Base-by-base conservation (phyloP, 306 rosid species). In the Rubus idaeus region DNA sequence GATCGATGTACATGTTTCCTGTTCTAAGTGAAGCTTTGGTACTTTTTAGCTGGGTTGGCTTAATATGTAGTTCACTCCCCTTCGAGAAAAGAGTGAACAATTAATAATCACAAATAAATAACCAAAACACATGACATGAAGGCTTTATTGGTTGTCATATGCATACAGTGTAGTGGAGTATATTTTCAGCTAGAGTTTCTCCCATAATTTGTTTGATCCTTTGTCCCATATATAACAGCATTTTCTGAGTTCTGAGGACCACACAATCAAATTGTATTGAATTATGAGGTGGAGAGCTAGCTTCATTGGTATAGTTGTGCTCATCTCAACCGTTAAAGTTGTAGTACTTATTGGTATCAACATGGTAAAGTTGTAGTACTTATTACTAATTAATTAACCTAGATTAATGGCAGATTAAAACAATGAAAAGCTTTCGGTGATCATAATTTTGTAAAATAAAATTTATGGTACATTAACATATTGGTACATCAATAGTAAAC, bases 171-270 rank as follows among this genome's bases (percentile, higher is more conserved):
- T 10, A 68, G 37, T 44, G 64, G 64, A 21, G 64, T 58, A 58
- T 58, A 58, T 23, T 57, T 21, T 35, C 12, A 57, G 63, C 21
- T 57, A 35, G 6, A 57, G 37, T 58, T 58, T 39, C 16, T 23
- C 39, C 64, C 39, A 58, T 23, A 9, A 12, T 5, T 58, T 58
- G 64, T 21, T 58, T 21, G 39, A 58, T 58, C 39, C 7, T 23
- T 58, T 21, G 64, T 58, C 64, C 23, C 64, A 58, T 58, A 21
- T 10, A 45, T 45, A 68, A 68, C 73, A 45, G 39, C 37, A 58
- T 21, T 58, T 58, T 23, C 64, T 53, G 60, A 6, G 60, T 65
- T 21, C 1, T 41, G 20, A 44, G 73, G 39, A 5, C 73, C 73
- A 45, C 73, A 45, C 55, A 68, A 3, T 45, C 55, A 20, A 21